phyloP scores from a whole-genome alignment of 768 basidiomycete species.

The Coprinellus aureogranulatus region DNA sequence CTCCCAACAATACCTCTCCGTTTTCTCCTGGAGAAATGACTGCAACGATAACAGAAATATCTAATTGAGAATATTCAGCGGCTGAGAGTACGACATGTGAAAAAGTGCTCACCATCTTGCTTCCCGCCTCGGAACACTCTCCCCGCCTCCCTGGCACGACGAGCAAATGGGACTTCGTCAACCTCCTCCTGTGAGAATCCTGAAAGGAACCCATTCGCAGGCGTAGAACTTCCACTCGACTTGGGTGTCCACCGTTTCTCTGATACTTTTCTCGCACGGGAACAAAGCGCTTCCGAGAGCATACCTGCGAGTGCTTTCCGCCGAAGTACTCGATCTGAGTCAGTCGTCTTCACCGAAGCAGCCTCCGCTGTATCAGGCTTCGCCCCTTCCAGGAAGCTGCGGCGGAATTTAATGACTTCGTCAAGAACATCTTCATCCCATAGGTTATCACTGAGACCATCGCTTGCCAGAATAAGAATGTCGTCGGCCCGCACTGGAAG shows the following conservation, averaged over 20 bases:
- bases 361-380: background rate
- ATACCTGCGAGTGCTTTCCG: constrained; percentile 61
- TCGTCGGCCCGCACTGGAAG: constrained; percentile 70
- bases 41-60: constrained; percentile 40
- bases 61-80: constrained; percentile 14
- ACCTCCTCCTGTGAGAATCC: constrained; percentile 15
- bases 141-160: constrained; percentile 75
- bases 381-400: constrained; percentile 8
- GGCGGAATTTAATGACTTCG: constrained; percentile 63
- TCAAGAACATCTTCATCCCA: constrained; percentile 89
- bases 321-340: constrained; percentile 29
- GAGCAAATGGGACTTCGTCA: constrained; percentile 77
- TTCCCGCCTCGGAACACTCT: constrained; percentile 77
- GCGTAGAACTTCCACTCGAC: constrained; percentile 9
- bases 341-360: constrained; percentile 1
- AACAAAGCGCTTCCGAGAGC: constrained; percentile 79
- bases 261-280: constrained; percentile 68
- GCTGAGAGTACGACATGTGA: background rate
- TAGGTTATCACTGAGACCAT: constrained; percentile 82
- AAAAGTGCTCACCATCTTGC: constrained; percentile 60
- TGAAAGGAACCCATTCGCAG: constrained; percentile 5
- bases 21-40: constrained; percentile 27
- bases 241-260: constrained; percentile 37
- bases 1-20: background rate
- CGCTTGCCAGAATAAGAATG: constrained; percentile 77